Evolutionary conservation across 1,139 yeast species (phyloP).

Genomic region (Suhomyces bribrorum): DNA sequence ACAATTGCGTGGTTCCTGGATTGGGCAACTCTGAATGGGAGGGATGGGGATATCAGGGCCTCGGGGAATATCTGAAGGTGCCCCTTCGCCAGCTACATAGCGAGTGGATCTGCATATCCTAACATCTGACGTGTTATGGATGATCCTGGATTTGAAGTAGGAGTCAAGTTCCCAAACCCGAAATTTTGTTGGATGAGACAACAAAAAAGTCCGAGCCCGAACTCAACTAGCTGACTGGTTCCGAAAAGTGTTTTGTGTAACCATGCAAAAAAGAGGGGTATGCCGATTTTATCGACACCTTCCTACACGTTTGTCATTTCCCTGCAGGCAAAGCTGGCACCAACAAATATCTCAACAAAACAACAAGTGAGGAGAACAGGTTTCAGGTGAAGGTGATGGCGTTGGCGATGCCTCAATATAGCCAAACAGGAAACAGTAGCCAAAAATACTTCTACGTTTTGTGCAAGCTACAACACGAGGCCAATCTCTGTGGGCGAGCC

Average conservation of each 20-base stretch:
- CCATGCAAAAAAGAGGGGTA: conserved; percentile 7
- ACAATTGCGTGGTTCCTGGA: conserved; percentile 2
- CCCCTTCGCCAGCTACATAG: too few relatives aligned
- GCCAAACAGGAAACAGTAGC: background rate
- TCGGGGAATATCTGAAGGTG: too few relatives aligned
- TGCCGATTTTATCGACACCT: conserved; percentile 9
- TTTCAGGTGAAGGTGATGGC: too few relatives aligned
- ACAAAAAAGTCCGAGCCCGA: conserved; percentile 1
- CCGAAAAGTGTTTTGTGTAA: background rate
- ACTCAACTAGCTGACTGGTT: background rate
- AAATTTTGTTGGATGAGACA: too few relatives aligned
- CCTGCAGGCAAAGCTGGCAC: conserved; percentile 7
- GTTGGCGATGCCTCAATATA: background rate
- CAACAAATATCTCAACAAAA: conserved; percentile 10
- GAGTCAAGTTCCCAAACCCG: too few relatives aligned
- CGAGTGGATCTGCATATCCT: too few relatives aligned
- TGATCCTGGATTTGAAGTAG: too few relatives aligned
- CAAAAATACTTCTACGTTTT: too few relatives aligned
- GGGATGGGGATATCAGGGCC: too few relatives aligned
- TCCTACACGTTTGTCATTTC: conserved; percentile 5
- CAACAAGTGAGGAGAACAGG: conserved; percentile 11
- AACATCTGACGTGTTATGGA: too few relatives aligned
- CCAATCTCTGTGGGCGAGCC: too few relatives aligned
- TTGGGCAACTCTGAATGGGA: background rate
- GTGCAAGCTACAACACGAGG: too few relatives aligned